Evolutionary conservation across 345 rosid genomes (phyloP).

Genomic region (Crucihimalaya himalaica): DNA sequence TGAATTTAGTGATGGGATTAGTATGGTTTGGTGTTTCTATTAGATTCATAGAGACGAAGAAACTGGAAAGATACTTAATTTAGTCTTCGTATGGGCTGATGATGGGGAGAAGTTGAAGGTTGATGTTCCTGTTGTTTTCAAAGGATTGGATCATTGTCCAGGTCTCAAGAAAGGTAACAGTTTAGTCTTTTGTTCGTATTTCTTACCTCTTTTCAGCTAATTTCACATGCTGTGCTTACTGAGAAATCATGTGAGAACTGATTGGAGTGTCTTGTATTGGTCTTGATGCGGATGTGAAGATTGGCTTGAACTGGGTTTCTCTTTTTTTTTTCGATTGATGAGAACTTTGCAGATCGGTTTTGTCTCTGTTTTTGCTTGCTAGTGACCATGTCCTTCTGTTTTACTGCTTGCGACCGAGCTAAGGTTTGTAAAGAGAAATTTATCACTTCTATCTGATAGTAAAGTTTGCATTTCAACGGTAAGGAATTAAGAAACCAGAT

Average conservation of each 20-base stretch:
- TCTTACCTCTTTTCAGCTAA: background rate
- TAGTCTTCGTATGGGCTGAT: constrained; percentile 92
- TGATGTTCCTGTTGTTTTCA: constrained; percentile 83
- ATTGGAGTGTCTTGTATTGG: background rate
- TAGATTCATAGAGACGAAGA: constrained; percentile 83
- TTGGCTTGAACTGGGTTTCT: background rate
- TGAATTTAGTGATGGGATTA: background rate
- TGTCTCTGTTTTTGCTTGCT: background rate
- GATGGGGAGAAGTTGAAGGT: constrained; percentile 72
- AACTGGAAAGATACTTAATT: constrained; percentile 75
- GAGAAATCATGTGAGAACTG: background rate
- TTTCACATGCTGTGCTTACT: background rate
- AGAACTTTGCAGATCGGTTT: background rate
- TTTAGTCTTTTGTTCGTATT: background rate
- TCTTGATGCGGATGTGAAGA: background rate
- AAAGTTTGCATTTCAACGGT: background rate
- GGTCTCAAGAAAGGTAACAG: constrained; percentile 77
- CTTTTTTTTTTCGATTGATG: background rate
- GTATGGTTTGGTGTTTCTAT: background rate
- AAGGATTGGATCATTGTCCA: constrained; percentile 71
- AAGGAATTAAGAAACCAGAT: background rate
- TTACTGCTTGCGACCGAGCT: background rate
- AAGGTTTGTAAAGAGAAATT: background rate
- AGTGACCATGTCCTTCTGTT: background rate
- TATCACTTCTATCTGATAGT: background rate